Conservation (phyloP, 2,329 filamentous ascomycete species). For the Paecilomyces sp. region DNA sequence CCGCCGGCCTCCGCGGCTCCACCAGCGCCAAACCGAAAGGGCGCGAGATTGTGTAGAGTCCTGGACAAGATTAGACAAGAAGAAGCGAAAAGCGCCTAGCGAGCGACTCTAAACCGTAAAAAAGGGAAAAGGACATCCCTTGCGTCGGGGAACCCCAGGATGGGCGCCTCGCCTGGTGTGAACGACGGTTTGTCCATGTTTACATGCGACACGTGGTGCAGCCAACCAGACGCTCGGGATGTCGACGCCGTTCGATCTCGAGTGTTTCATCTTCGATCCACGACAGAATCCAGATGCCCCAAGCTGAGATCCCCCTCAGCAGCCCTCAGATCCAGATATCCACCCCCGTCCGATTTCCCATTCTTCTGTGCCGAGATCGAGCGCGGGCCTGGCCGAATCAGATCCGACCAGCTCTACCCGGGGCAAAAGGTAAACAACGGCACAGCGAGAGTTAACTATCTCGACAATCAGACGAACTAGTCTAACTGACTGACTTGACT, state of each 20-base stretch:
- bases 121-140: background rate
- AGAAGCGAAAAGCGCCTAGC: no score
- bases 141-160: background rate
- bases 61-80: background rate
- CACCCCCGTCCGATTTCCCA: background rate
- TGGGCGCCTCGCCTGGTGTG: background rate
- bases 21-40: background rate
- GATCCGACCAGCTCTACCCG: background rate
- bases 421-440: background rate
- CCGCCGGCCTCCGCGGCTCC: background rate
- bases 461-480: background rate
- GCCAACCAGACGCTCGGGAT: slow-evolving; percentile 1
- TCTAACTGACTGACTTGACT: background rate
- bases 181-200: background rate
- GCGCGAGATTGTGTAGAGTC: background rate
- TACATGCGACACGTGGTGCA: background rate
- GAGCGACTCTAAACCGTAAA: background rate
- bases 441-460: background rate
- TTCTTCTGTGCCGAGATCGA: background rate
- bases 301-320: background rate
- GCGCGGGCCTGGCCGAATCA: background rate
- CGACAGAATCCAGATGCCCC: background rate
- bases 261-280: background rate
- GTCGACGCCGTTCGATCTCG: background rate
- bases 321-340: background rate